phyloP scores from a whole-genome alignment of 352 stramenopile species.

The Pythium folliculosum region DNA sequence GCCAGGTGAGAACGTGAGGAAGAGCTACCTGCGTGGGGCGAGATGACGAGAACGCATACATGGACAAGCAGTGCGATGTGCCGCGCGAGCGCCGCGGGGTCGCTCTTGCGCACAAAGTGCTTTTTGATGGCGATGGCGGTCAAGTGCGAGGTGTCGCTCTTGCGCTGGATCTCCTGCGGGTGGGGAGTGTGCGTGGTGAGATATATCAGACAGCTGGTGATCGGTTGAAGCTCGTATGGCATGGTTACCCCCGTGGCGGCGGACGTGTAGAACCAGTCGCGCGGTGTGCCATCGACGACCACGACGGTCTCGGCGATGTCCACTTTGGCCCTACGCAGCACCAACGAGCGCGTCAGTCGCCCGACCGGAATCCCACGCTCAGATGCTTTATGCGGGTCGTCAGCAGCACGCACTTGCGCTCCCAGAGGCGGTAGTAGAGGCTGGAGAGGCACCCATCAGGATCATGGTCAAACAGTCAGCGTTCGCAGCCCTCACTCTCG shows the following conservation, averaged over 20 bases:
- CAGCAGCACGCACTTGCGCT: slow-evolving; percentile 44
- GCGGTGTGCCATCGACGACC: slow-evolving; percentile 40
- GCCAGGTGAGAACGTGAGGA: not conserved
- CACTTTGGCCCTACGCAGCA: slow-evolving; percentile 40
- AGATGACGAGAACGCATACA: slow-evolving; percentile 21
- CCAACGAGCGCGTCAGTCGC: not conserved
- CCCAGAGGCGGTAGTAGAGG: slow-evolving; percentile 58
- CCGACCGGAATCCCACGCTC: too few species aligned
- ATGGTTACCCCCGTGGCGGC: slow-evolving; percentile 44
- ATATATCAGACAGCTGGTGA: not conserved
- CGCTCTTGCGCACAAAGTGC: slow-evolving; percentile 35
- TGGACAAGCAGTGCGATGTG: slow-evolving; percentile 35
- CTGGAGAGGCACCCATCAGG: slow-evolving; percentile 22
- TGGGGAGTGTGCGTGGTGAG: not conserved
- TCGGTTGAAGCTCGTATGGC: too few species aligned
- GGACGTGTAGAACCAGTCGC: slow-evolving; percentile 69
- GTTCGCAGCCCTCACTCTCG: not conserved
- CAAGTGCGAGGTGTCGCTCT: slow-evolving; percentile 34
- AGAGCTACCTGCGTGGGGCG: too few species aligned
- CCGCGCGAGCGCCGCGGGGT: slow-evolving; percentile 24
- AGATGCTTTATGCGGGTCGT: too few species aligned
- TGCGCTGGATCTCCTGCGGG: slow-evolving; percentile 52
- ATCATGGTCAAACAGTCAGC: not conserved
- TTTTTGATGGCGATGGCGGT: slow-evolving; percentile 49
- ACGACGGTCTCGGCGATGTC: slow-evolving; percentile 64